Evolutionary conservation across 495 filamentous ascomycete genomes (phyloP).

Genomic region (Amorphotheca resinae): DNA sequence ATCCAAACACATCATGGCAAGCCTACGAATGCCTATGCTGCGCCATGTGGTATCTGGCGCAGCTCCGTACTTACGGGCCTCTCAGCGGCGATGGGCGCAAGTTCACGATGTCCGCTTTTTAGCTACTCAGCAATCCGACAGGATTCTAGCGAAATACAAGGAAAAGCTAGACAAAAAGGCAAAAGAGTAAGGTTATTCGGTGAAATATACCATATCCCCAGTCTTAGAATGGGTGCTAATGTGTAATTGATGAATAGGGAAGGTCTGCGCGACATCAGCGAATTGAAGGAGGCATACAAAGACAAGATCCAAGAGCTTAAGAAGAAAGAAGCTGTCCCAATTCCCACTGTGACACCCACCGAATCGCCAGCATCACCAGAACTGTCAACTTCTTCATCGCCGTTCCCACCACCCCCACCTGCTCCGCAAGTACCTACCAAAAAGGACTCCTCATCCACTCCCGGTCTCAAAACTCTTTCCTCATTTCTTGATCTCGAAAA

Average conservation of each 20-base stretch:
- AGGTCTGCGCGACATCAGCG: conserved; percentile 58
- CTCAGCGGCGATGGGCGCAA: conserved; percentile 77
- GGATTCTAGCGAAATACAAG: conserved; percentile 72
- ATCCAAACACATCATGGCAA: conserved; percentile 20
- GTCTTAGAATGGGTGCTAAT: conserved; percentile 1
- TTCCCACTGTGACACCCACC: conserved; percentile 15
- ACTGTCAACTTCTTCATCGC: conserved; percentile 2
- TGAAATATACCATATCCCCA: background rate
- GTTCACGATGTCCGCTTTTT: conserved; percentile 89
- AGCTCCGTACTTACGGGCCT: conserved; percentile 19
- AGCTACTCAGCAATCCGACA: conserved; percentile 45
- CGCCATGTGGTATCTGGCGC: conserved; percentile 21
- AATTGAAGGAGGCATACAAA: conserved; percentile 69
- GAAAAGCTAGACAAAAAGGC: conserved; percentile 79
- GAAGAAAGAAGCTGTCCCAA: conserved; percentile 25
- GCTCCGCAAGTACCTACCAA: conserved; percentile 22
- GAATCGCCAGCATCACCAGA: conserved; percentile 25
- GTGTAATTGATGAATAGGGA: conserved; percentile 35
- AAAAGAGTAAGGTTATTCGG: conserved; percentile 40
- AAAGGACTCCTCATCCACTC: conserved; percentile 26
- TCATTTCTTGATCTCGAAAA: conserved; percentile 77
- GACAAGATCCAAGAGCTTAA: conserved; percentile 55
- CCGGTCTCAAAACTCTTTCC: conserved; percentile 66
- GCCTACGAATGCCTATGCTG: conserved; percentile 18
- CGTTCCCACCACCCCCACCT: conserved; percentile 25